Percentiles rank a stretch among this genome's conserved stretches.
phyloP scores from a whole-genome alignment of 2,329 filamentous ascomycete species.

The Zasmidium citrigriseum region DNA sequence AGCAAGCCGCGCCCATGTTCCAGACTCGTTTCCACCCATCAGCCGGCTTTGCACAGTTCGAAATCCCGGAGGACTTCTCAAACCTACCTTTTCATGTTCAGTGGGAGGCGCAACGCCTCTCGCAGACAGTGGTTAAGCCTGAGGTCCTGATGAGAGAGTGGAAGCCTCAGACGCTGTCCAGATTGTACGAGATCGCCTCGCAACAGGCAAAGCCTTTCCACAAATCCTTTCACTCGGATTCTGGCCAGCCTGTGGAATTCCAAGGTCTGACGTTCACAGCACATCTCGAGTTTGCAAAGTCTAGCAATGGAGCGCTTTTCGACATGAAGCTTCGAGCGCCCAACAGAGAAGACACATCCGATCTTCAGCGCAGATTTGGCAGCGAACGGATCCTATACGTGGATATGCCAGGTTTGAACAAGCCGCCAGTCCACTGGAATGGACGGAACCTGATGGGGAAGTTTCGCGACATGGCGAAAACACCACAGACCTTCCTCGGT shows the following conservation, averaged over 20 bases:
- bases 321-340: constrained; percentile 23
- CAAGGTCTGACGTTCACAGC: constrained; percentile 14
- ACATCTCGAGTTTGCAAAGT: constrained; percentile 11
- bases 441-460: constrained; percentile 22
- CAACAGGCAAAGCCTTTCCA: constrained; percentile 3
- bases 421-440: constrained; percentile 15
- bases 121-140: constrained; percentile 20
- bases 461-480: constrained; percentile 38
- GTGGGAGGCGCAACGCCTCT: constrained; percentile 25
- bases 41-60: constrained; percentile 15
- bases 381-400: constrained; percentile 46
- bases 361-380: constrained; percentile 33
- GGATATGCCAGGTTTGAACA: constrained; percentile 34
- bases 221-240: constrained; percentile 4
- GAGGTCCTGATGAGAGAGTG: constrained; percentile 13
- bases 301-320: constrained; percentile 22
- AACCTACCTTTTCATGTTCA: constrained; percentile 19
- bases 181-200: constrained; percentile 14
- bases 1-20: too few species aligned
- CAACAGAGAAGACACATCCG: constrained; percentile 20
- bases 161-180: constrained; percentile 7
- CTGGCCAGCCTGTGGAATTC: constrained; percentile 1
- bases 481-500: constrained; percentile 42
- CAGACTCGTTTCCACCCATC: neutral
- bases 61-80: constrained; percentile 16